Evolutionary conservation across 495 filamentous ascomycete genomes (phyloP), one percentile per base, ranked within the genome.

Genomic region (Talaromyces wortmannii): DNA sequence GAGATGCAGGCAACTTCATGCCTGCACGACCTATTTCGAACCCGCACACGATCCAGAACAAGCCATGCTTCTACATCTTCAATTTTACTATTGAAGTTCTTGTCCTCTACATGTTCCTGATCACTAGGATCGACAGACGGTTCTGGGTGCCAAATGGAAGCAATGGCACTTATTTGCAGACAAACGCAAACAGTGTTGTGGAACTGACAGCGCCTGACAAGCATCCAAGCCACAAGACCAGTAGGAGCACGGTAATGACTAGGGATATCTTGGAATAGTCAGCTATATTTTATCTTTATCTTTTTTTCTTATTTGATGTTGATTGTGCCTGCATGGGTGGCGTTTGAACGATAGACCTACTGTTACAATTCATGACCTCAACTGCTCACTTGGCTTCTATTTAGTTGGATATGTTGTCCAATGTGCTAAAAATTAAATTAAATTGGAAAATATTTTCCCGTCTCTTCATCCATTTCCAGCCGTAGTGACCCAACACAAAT

Each of bases 31-130:
- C 84, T 0, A 46, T 60, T 8, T 65, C 50, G 6, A 40, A 87
- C 33, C 86, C 88, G 10, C 77, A 83, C 3, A 86, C 83, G 77
- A 94, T 86, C 57, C 78, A 87, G 58, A 71, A 65, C 56, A 86
- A 86, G 60, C 78, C 82, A 3, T 82, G 80, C 61, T 96, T 94
- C 70, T 96, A 91, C 68, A 63, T 83, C 59, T 91, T 95, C 74
- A 83, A 86, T 63, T 91, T 91, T 58, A 71, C 67, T 0, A 72
- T 90, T 11, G 92, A 97, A 68, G 67, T 90, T 29, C 17, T 84
- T 4, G 81, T 92, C 11, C 78, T 92, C 2, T 69, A 69, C 7
- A 58, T 84, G 4, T 92, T 87, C 64, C 76, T 83, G 2, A 58
- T 87, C 5, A 71, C 71, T 4, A 77, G 90, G 18, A 80, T 92